These are phyloP conservation scores for Magnolia sinica DNA, from an alignment of 164 flowering plant genomes.

Conservation along the genomic window DNA sequence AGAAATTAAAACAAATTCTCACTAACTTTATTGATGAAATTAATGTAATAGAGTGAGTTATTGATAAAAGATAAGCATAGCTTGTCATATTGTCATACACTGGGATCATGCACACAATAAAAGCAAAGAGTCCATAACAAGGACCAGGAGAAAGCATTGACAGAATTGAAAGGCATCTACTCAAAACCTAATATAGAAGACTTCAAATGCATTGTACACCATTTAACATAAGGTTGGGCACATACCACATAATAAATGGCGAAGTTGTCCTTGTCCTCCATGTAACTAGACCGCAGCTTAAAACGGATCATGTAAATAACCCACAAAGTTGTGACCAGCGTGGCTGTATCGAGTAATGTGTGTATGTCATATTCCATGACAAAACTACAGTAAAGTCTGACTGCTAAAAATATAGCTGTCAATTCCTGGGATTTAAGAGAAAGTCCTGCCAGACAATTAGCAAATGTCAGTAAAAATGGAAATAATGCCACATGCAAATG, in stretches of 20 bases:
- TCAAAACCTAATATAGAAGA: not conserved
- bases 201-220: not conserved
- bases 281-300: constrained; percentile 26
- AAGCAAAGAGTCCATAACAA: not conserved
- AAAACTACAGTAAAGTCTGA: constrained; percentile 28
- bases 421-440: constrained; percentile 24
- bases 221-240: not conserved
- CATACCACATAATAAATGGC: constrained; percentile 31
- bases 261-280: constrained; percentile 38
- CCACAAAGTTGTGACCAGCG: constrained; percentile 33
- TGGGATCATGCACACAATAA: not conserved
- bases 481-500: not conserved
- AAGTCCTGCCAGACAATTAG: constrained; percentile 17
- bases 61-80: not conserved
- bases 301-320: constrained; percentile 37
- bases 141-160: not conserved
- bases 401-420: constrained; percentile 25
- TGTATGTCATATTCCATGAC: constrained; percentile 42
- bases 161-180: not conserved
- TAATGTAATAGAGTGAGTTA: not conserved
- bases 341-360: constrained; percentile 34
- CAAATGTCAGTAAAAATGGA: not conserved
- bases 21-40: no score
- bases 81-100: not conserved
- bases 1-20: not conserved